These are phyloP conservation scores for Colletotrichum noveboracense DNA, from an alignment of 2,329 filamentous ascomycete species.

Conservation along the genomic window DNA sequence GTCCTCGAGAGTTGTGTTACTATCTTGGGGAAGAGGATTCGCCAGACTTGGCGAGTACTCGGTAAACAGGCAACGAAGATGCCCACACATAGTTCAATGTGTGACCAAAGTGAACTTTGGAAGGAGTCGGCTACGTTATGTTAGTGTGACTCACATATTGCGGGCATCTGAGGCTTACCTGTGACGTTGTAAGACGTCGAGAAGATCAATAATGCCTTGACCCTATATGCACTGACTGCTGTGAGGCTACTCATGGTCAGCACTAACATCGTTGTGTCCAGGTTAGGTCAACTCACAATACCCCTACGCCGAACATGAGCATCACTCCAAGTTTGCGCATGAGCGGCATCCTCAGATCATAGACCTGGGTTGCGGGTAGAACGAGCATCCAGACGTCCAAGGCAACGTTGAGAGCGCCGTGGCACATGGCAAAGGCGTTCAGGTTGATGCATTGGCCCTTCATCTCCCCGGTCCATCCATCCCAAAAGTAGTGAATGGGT, in stretches of 20 bases:
- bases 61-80: conserved; percentile 12
- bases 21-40: not conserved
- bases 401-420: conserved; percentile 46
- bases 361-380: conserved; percentile 43
- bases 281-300: conserved; percentile 1
- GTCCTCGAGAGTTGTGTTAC: not conserved
- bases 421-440: conserved; percentile 41
- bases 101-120: not conserved
- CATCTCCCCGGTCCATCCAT: conserved; percentile 32
- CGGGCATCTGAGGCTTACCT: not conserved
- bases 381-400: conserved; percentile 48
- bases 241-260: not conserved
- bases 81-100: conserved; percentile 1
- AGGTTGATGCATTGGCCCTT: conserved; percentile 41
- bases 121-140: not conserved
- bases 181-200: conserved; percentile 10
- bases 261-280: not conserved
- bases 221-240: conserved; percentile 10
- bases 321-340: conserved; percentile 40
- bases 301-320: conserved; percentile 41
- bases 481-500: conserved; percentile 49
- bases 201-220: not conserved
- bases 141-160: not conserved
- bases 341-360: conserved; percentile 32
- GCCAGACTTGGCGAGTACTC: conserved; percentile 8